Evolutionary conservation across 257 asterid genomes (phyloP).

Genomic region (Solanum okadae): DNA sequence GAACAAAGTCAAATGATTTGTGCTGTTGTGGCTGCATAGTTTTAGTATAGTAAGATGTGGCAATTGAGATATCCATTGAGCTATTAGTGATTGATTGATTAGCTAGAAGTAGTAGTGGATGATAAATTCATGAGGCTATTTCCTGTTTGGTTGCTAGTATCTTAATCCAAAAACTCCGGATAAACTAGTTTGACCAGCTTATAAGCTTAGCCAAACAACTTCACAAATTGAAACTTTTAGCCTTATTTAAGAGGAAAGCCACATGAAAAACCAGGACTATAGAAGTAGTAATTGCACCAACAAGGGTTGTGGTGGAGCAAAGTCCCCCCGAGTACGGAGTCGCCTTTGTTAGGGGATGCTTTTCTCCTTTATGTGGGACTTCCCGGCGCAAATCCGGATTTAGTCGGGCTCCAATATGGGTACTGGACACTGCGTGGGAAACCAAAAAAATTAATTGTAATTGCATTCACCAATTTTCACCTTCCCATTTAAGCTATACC

Average conservation of each 20-base stretch:
- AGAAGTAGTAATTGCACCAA: not conserved
- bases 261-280: too few relatives aligned
- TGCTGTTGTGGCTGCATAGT: not conserved
- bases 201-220: not conserved
- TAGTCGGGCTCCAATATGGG: not conserved
- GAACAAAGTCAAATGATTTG: not conserved
- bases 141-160: not conserved
- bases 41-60: not conserved
- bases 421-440: not conserved
- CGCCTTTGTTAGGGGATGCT: too few relatives aligned
- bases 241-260: not conserved
- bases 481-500: too few relatives aligned
- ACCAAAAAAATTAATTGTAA: too few relatives aligned
- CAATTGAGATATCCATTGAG: not conserved
- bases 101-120: not conserved
- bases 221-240: too few relatives aligned
- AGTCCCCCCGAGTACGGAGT: too few relatives aligned
- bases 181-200: not conserved
- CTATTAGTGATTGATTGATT: not conserved
- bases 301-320: too few relatives aligned
- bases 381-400: fast-evolving
- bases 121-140: not conserved
- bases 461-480: too few relatives aligned
- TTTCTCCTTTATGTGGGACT: too few relatives aligned
- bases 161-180: not conserved